Conservation (phyloP, 305 asterid genomes). For the Stenogyne calaminthoides region DNA sequence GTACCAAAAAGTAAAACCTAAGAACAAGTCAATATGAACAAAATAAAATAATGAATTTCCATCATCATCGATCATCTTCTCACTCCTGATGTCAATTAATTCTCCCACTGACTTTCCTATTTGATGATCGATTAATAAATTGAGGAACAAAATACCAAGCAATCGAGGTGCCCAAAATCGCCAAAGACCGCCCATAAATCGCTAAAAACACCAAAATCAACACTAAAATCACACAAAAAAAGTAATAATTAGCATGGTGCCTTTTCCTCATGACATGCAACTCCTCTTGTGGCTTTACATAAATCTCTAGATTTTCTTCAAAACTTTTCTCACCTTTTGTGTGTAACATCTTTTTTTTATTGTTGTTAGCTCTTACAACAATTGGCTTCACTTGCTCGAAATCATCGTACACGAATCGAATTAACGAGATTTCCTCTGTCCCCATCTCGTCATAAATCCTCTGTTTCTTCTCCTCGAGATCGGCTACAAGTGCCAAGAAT, state of each 20-base stretch:
- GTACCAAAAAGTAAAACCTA: background rate
- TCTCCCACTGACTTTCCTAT: background rate
- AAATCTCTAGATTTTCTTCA: background rate
- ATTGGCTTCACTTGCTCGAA: constrained; percentile 43
- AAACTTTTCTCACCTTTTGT: background rate
- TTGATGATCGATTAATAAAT: background rate
- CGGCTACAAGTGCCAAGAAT: constrained; percentile 52
- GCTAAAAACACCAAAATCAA: constrained; percentile 37
- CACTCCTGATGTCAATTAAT: background rate
- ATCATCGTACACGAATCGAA: constrained; percentile 51
- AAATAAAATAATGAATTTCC: background rate
- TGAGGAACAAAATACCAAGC: constrained; percentile 39
- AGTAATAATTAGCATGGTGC: background rate
- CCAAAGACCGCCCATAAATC: constrained; percentile 36
- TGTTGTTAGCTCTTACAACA: constrained; percentile 45
- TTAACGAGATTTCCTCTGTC: constrained; percentile 44
- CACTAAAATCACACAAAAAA: constrained; percentile 26
- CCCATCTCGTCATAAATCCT: constrained; percentile 50
- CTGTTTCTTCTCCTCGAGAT: constrained; percentile 53
- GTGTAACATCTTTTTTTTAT: background rate
- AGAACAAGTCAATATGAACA: background rate
- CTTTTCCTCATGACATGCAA: background rate
- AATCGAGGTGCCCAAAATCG: constrained; percentile 41
- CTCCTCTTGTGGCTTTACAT: background rate
- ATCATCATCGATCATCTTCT: too few relatives aligned